Evolutionary conservation across 805 yeast genomes (phyloP), one percentile per base, ranked within the genome.

Genomic region (Saccharomycopsis vini): DNA sequence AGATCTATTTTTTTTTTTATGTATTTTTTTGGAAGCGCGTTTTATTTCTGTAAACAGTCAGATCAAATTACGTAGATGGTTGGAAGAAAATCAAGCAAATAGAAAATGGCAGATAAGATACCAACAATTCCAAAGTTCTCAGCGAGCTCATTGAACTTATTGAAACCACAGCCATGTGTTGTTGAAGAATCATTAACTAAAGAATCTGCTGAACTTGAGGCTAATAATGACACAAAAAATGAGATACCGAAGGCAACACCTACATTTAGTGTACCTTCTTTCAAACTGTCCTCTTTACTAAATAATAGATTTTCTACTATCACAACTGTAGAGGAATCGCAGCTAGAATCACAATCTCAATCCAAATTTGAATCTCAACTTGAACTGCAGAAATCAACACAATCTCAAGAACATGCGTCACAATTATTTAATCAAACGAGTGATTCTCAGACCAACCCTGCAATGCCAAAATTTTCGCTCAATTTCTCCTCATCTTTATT

Each of bases 251-350:
- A 7, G 12, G 29, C 29, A 7, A 7, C 29, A 26, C 12, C 29
- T 9, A 13, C 39, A 21, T 36, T 42, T 22, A 54, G 29, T 7
- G 51, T 32, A 20, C 54, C 57, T 2, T 52, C 56, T 26, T 53
- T 56, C 3, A 49, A 42, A 16, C 39, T 51, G 2, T 28, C 41
- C 5, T 38, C 16, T 3, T 31, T 33, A 5, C 30, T 22, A 9
- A 22, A 20, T 21, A 28, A 10, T n/a, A n/a, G n/a, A n/a, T n/a
- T n/a, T n/a, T 12, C 30, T 7, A 7, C 26, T 23, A 6, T 9
- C 6, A 5, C 6, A 9, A 31, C 7, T 31, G n/a, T n/a, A n/a
- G n/a, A n/a, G n/a, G n/a, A n/a, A n/a, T n/a, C n/a, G n/a, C n/a
- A n/a, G n/a, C 29, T 5, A 31, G 6, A n/a, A 31, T 31, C 12